Evolutionary conservation across 176 grass and related monocot species (phyloP).

Genomic region (Oryza glaberrima): DNA sequence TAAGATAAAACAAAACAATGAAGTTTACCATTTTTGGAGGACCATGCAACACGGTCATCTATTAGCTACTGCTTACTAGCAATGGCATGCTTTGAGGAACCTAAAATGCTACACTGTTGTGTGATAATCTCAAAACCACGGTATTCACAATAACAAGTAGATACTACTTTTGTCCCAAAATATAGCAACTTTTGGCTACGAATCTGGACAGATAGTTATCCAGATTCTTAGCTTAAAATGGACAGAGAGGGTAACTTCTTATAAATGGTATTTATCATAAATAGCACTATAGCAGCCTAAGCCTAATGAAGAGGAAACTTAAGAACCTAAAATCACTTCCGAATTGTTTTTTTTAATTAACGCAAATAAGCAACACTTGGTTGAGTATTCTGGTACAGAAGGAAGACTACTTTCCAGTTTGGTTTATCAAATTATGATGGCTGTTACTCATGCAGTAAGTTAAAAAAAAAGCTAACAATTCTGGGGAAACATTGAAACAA

Average conservation of each 20-base stretch:
- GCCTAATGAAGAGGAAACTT: not conserved
- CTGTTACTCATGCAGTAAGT: not conserved
- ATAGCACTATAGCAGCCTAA: not conserved
- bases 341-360: not conserved
- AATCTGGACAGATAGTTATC: too few species aligned
- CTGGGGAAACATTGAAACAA: slow-evolving; percentile 17
- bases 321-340: not conserved
- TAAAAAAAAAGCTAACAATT: not conserved
- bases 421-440: not conserved
- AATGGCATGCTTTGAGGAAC: not conserved
- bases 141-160: not conserved
- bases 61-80: not conserved
- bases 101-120: not conserved
- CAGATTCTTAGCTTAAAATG: too few species aligned
- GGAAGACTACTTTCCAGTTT: not conserved
- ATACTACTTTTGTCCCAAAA: too few species aligned
- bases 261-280: not conserved
- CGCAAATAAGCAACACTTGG: not conserved
- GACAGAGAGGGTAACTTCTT: not conserved
- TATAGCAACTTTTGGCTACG: too few species aligned
- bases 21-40: slow-evolving; percentile 4
- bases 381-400: not conserved
- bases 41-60: not conserved
- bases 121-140: not conserved
- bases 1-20: not conserved